Base-by-base conservation (phyloP, 768 basidiomycete species). In the Suillus tomentosus region DNA sequence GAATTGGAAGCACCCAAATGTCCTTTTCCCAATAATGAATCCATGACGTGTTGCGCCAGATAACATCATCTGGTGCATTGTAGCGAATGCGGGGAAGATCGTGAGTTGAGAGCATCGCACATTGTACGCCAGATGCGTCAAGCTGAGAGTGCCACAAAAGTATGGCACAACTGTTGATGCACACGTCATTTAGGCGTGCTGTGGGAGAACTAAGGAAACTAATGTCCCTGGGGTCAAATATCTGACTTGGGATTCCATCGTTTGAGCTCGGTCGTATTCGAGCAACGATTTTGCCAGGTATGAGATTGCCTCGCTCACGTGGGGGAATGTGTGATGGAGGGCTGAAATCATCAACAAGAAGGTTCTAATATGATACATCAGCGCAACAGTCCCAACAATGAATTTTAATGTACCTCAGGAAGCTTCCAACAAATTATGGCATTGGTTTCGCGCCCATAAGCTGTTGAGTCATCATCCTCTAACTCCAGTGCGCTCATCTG, bases 1-100 rank as follows among this genome's bases (percentile, higher is more conserved):
- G 43, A 9, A 45, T 74, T 0, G 79, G 79, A 3, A 80, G 36
- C 3, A 79, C 72, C 78, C 78, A 80, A 0, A 71, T 15, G 5
- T 63, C 37, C 53, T 72, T 74, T 0, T 19, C 11, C 78, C 77
- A 79, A 53, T 71, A 80, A 17, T 59, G 17, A 0, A 65, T 66
- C 5, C 43, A 55, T 0, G 31, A 17, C 0, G 64, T 61, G 1
- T 56, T 40, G 0, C 64, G 42, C 77, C 76, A 79, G 0, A 79
- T 8, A 0, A 71, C 62, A 0, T 36, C 14, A 19, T 66, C 58
- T 0, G 42, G 5, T 4, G 55, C 43, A 47, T 56, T 61, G 43
- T 62, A 54, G 4, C 40, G 51, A 5, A 39, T 50, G 58, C 51
- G n/a, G 31, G 4, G 39, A 27, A 67, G 62, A 19, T 62, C 62